Evolutionary conservation across 2,329 filamentous ascomycete species (phyloP), one percentile per base, ranked within the genome.

Genomic region (Epichloe sp.): DNA sequence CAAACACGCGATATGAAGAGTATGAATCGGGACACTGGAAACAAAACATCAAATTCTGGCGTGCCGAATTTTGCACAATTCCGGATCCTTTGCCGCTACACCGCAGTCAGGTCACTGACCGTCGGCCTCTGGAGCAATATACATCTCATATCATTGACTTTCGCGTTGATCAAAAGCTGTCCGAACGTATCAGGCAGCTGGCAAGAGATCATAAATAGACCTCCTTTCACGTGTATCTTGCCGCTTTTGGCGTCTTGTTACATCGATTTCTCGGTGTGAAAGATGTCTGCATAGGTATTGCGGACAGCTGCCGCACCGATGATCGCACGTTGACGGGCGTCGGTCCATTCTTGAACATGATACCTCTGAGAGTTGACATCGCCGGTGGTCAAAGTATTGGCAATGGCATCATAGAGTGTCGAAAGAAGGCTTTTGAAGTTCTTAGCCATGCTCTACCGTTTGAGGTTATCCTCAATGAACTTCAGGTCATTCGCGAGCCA

Each of bases 331-430:
- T 65, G 2, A 52, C 59, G 7, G 50, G 56, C 3, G 57, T 78
- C 1, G 77, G 77, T 2, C 59, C 68, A 42, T 71, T 72, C 41
- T 52, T 78, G 2, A 78, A 79, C 52, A 57, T 78, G 0, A 59
- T 79, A 0, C 67, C 76, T 2, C 45, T 78, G 1, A 62, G 64
- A 1, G 69, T 77, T 52, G 58, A 58, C 59, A 51, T 54, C 8
- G 3, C 15, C 7, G 12, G 31, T 36, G n/a, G 54, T 14, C 17
- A 42, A n/a, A 43, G 34, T 7, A 48, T 57, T 59, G 55, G 48
- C 4, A 62, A 66, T 38, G 34, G 47, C 6, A 54, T 60, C 4
- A 51, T 57, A 3, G 17, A 35, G 5, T 34, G 58, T 10, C 43
- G 40, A 3, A 51, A 57, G 21, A 56, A 62, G 63, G 70, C 2